Conservation (phyloP, 2,329 filamentous ascomycete genomes). For the Colletotrichum musicola region DNA sequence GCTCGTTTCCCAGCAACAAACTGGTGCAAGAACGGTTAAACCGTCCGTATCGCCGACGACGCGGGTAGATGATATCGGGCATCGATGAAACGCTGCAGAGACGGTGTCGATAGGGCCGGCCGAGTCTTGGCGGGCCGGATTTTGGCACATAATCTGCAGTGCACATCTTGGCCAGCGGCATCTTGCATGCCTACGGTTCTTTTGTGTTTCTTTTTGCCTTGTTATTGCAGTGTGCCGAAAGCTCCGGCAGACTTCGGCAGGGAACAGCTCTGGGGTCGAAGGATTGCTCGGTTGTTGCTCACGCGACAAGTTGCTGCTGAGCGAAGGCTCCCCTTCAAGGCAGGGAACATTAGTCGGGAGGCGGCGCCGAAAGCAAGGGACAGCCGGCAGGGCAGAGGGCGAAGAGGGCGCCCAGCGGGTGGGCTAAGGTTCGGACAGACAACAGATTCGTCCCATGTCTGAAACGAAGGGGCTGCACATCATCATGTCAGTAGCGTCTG, state of each 20-base stretch:
- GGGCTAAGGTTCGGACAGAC: constrained; percentile 26
- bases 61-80: neutral
- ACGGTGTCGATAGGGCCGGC: neutral
- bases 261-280: constrained; percentile 19
- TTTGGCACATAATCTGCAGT: neutral
- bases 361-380: constrained; percentile 2
- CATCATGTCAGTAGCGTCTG: constrained; percentile 38
- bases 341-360: constrained; percentile 26
- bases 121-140: neutral
- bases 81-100: neutral
- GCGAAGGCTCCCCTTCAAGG: neutral
- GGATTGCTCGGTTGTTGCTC: constrained; percentile 17
- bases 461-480: constrained; percentile 37
- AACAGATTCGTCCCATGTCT: constrained; percentile 33
- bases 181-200: constrained; percentile 15
- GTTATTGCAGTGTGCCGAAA: too few relatives aligned
- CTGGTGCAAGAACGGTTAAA: neutral
- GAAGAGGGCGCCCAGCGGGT: constrained; percentile 3
- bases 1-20: constrained; percentile 13
- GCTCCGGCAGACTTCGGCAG: constrained; percentile 6
- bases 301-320: constrained; percentile 27
- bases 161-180: constrained; percentile 13
- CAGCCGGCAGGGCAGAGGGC: neutral
- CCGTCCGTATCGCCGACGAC: neutral
- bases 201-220: constrained; percentile 14